These are phyloP conservation scores for Russula emetica DNA, from an alignment of 768 basidiomycete species.

Conservation along the genomic window DNA sequence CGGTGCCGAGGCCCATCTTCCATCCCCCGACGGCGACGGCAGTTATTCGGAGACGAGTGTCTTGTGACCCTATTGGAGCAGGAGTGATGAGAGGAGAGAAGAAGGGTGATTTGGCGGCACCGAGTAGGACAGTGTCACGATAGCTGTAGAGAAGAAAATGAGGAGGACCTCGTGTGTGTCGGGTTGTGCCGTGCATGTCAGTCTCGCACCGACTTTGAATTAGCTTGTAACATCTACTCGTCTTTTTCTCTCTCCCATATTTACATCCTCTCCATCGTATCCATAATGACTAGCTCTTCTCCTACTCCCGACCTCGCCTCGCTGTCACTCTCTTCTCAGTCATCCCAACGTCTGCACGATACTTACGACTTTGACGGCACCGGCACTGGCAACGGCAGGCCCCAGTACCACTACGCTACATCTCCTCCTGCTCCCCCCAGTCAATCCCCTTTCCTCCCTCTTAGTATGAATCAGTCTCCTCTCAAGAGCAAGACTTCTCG, in stretches of 20 bases:
- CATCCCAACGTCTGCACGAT: constrained; percentile 77
- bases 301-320: constrained; percentile 69
- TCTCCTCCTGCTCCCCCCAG: constrained; percentile 51
- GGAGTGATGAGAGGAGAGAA: constrained; percentile 33
- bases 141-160: background rate
- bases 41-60: background rate
- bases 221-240: background rate
- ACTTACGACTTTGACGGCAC: constrained; percentile 77
- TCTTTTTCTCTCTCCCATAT: constrained; percentile 12
- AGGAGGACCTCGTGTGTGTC: constrained; percentile 11
- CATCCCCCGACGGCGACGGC: constrained; percentile 26
- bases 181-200: constrained; percentile 12
- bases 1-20: constrained; percentile 52
- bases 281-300: constrained; percentile 72
- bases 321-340: constrained; percentile 61
- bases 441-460: constrained; percentile 46
- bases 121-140: constrained; percentile 9
- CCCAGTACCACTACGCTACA: constrained; percentile 68
- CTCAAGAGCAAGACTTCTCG: constrained; percentile 71
- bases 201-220: background rate
- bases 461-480: constrained; percentile 61
- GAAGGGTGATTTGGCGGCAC: constrained; percentile 19
- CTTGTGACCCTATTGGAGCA: background rate
- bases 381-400: constrained; percentile 45
- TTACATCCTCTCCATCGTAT: constrained; percentile 5